A percentile compares a stretch with the other conserved stretches of the same genome.
phyloP scores from a whole-genome alignment of 225 moss, liverwort and hornwort species.

The Asterella californica region DNA sequence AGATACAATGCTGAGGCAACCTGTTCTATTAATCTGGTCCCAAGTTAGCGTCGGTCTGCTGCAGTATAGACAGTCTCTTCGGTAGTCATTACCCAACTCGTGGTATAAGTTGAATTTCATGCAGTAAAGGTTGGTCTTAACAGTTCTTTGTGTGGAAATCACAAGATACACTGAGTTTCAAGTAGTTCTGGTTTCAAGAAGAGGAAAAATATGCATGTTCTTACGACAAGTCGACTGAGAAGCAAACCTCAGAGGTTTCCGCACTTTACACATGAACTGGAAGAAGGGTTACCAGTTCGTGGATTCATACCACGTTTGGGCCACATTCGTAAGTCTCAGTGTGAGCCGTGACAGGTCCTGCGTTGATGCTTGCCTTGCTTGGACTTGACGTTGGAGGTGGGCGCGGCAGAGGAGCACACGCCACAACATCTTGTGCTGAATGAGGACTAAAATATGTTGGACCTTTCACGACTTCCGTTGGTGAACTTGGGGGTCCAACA shows the following conservation, averaged over 20 bases:
- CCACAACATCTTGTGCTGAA: conserved; percentile 3
- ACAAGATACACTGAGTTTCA: no score
- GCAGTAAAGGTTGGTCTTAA: no score
- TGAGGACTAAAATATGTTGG: conserved; percentile 1
- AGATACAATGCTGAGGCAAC: no score
- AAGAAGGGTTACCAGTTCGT: neutral
- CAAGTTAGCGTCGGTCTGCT: no score
- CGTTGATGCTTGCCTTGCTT: conserved; percentile 18
- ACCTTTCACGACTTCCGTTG: neutral
- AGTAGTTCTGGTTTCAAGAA: no score
- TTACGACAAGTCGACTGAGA: neutral
- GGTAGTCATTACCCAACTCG: no score
- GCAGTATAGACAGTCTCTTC: no score
- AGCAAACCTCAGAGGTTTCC: neutral
- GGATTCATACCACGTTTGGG: conserved; percentile 25
- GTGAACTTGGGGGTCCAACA: conserved; percentile 12
- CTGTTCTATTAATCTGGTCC: no score
- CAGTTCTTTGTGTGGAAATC: no score
- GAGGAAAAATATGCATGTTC: no score
- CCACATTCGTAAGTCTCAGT: conserved; percentile 21
- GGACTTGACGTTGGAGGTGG: conserved; percentile 11
- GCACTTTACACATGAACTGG: neutral
- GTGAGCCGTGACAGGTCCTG: conserved; percentile 25
- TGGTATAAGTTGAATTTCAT: no score
- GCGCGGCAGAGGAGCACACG: conserved; percentile 17